Percentiles rank a stretch among this genome's conserved stretches.
Evolutionary conservation across 2,329 filamentous ascomycete genomes (phyloP).

Genomic region (Fusarium continuum): DNA sequence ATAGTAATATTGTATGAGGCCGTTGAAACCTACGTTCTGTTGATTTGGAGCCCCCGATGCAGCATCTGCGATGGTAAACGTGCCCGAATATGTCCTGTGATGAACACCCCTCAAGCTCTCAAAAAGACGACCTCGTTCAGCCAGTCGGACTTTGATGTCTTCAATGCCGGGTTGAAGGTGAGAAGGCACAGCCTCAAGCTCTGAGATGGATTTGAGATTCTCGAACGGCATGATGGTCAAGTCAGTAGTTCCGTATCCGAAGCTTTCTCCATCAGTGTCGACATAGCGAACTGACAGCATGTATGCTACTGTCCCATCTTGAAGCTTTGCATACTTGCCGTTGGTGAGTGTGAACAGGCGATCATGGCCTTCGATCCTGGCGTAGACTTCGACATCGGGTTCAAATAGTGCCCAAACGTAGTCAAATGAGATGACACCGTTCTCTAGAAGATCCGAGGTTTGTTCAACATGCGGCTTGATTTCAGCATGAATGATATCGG

Average conservation of each 20-base stretch:
- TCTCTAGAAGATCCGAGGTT: background rate
- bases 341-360: background rate
- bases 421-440: conserved; percentile 5
- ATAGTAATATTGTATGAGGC: background rate
- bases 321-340: background rate
- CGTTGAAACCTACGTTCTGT: background rate
- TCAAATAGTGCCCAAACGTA: conserved; percentile 17
- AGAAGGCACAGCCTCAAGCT: background rate
- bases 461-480: conserved; percentile 7
- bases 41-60: background rate
- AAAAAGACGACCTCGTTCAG: background rate
- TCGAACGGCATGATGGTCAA: background rate
- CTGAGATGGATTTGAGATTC: background rate
- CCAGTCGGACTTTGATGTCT: background rate
- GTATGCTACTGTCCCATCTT: background rate
- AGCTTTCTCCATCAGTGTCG: conserved; percentile 5
- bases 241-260: background rate
- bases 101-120: background rate
- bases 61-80: background rate
- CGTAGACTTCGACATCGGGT: background rate
- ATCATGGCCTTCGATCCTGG: background rate
- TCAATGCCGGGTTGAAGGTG: background rate
- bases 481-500: background rate
- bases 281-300: background rate
- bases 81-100: background rate